Conservation (phyloP, 805 yeast species). For the Sugiyamaella floridensis region DNA sequence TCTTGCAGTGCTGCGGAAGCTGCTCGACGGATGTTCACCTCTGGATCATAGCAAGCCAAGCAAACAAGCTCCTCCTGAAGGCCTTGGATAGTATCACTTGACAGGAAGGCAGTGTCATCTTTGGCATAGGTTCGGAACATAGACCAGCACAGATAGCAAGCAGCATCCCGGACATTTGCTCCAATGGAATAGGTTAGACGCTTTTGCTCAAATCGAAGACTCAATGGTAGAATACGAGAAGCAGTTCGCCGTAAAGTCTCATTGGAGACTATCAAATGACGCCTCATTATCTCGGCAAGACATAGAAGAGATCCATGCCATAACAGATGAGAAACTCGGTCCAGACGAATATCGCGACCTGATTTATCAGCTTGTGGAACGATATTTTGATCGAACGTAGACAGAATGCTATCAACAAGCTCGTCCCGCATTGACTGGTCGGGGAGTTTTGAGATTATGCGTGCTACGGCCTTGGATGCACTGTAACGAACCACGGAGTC, state of each 20-base stretch:
- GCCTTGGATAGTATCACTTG: constrained; percentile 7
- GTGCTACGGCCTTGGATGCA: constrained; percentile 59
- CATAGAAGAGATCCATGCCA: constrained; percentile 56
- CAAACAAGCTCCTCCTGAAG: constrained; percentile 38
- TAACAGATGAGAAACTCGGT: constrained; percentile 35
- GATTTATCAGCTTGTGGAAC: background rate
- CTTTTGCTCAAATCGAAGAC: constrained; percentile 53
- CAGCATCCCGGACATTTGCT: constrained; percentile 70
- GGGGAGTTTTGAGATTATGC: constrained; percentile 32
- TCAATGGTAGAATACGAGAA: constrained; percentile 34
- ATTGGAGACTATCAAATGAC: constrained; percentile 15
- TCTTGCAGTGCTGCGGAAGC: constrained; percentile 86
- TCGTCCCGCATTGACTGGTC: constrained; percentile 27
- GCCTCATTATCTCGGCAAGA: constrained; percentile 43
- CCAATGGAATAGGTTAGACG: constrained; percentile 50
- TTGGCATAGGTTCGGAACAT: constrained; percentile 39
- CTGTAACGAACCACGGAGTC: constrained; percentile 57
- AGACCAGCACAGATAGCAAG: constrained; percentile 84
- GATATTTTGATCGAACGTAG: constrained; percentile 19
- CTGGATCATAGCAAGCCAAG: constrained; percentile 62
- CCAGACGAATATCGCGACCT: constrained; percentile 10
- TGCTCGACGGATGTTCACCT: constrained; percentile 69
- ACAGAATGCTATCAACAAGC: constrained; percentile 29
- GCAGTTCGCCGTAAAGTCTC: constrained; percentile 4
- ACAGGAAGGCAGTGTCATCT: constrained; percentile 8